These are phyloP conservation scores for Protomyces macrosporus DNA, from an alignment of 1,139 yeast species.

Conservation along the genomic window DNA sequence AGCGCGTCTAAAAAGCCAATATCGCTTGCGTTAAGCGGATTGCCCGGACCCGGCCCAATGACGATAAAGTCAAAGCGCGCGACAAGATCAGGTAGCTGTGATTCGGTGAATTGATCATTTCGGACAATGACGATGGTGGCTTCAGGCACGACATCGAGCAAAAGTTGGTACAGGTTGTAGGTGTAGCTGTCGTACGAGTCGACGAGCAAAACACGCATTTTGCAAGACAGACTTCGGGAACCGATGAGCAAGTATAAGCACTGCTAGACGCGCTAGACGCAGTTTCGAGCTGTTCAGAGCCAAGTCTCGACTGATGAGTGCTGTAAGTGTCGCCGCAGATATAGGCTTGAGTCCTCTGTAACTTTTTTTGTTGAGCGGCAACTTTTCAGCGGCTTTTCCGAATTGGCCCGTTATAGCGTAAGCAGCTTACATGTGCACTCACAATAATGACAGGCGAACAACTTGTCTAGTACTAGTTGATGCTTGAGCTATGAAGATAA, in stretches of 20 bases:
- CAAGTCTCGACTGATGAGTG: too few species aligned
- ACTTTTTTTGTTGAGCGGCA: too few species aligned
- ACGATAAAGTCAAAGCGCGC: conserved; percentile 67
- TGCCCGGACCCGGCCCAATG: conserved; percentile 97
- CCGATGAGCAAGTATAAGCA: too few species aligned
- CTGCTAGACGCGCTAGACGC: too few species aligned
- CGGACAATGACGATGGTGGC: conserved; percentile 63
- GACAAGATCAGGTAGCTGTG: conserved; percentile 41
- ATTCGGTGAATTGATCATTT: conserved; percentile 58
- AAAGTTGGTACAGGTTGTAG: conserved; percentile 63
- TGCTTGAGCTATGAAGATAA: neutral
- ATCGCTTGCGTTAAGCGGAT: conserved; percentile 60
- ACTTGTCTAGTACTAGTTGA: too few species aligned
- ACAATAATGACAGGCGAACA: too few species aligned
- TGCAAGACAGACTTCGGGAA: neutral
- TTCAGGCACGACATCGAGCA: conserved; percentile 47
- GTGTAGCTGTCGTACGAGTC: conserved; percentile 96
- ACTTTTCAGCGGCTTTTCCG: too few species aligned
- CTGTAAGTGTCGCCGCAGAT: too few species aligned
- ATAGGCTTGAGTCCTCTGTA: too few species aligned
- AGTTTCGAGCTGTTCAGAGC: too few species aligned
- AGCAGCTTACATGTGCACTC: too few species aligned
- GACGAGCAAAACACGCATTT: conserved; percentile 49
- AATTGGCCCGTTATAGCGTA: too few species aligned
- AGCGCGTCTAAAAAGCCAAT: conserved; percentile 69